A percentile compares a stretch with the other conserved stretches of the same genome.
Evolutionary conservation across 345 rosid genomes (phyloP).

Genomic region (Dipteronia sinensis): DNA sequence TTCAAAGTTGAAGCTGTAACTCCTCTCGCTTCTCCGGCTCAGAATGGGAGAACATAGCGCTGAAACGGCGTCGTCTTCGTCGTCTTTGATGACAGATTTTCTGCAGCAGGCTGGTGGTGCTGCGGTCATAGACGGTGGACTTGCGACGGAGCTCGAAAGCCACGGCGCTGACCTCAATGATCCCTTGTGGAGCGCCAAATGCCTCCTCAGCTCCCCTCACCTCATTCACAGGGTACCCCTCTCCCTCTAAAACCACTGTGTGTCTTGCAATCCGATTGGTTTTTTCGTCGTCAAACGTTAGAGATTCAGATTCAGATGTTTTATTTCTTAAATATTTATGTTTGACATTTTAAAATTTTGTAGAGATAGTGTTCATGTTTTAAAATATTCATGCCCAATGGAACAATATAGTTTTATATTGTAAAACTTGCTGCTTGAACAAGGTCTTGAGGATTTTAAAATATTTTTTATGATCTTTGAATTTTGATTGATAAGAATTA

Average conservation of each 20-base stretch:
- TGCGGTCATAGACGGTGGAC: constrained; percentile 72
- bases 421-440: background rate
- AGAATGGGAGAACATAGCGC: constrained; percentile 18
- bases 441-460: background rate
- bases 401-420: background rate
- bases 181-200: constrained; percentile 88
- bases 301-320: background rate
- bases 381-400: background rate
- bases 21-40: background rate
- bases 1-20: no score
- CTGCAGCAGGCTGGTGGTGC: constrained; percentile 55
- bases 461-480: background rate
- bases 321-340: background rate
- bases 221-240: constrained; percentile 50
- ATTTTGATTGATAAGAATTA: background rate
- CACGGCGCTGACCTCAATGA: constrained; percentile 83
- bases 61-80: constrained; percentile 24
- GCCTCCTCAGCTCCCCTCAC: constrained; percentile 70
- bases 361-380: background rate
- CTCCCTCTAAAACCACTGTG: background rate
- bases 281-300: background rate
- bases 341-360: background rate
- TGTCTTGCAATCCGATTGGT: background rate
- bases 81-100: constrained; percentile 50
- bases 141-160: constrained; percentile 83